Evolutionary conservation across 495 filamentous ascomycete species (phyloP).

Genomic region (Cercophora newfieldiana): DNA sequence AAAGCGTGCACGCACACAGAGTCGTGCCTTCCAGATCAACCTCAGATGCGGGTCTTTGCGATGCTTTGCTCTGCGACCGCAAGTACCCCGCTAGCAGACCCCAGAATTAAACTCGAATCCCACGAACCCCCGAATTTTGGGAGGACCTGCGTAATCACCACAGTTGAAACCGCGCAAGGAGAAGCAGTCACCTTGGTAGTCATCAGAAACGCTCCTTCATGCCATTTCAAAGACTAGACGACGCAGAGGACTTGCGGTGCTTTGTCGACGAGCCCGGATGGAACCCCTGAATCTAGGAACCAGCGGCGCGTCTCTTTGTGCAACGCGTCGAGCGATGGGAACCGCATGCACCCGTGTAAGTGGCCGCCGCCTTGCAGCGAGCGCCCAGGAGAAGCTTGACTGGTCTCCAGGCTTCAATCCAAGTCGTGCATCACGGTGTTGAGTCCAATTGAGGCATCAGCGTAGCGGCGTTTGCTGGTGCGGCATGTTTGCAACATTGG

Average conservation of each 20-base stretch:
- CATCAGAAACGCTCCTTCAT: not conserved
- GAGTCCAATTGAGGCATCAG: constrained; percentile 13
- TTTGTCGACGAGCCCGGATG: not conserved
- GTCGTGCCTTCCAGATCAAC: not conserved
- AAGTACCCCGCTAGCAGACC: constrained; percentile 31
- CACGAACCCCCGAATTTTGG: constrained; percentile 12
- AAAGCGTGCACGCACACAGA: not conserved
- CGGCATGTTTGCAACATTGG: constrained; percentile 9
- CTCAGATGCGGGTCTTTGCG: not conserved
- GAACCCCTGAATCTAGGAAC: not conserved
- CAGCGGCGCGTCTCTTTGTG: constrained; percentile 6
- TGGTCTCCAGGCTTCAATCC: not conserved
- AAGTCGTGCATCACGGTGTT: not conserved
- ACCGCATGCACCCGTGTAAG: constrained; percentile 9
- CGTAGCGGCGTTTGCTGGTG: not conserved
- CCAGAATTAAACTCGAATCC: constrained; percentile 15
- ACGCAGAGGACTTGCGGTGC: not conserved
- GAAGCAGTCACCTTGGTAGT: not conserved
- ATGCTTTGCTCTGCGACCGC: not conserved
- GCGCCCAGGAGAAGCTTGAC: not conserved
- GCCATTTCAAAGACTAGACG: not conserved
- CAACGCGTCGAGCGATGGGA: not conserved
- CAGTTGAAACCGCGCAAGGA: not conserved
- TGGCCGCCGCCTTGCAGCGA: not conserved
- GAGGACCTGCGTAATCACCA: not conserved